Evolutionary conservation across 768 basidiomycete genomes (phyloP).

Genomic region (Russula virescens): DNA sequence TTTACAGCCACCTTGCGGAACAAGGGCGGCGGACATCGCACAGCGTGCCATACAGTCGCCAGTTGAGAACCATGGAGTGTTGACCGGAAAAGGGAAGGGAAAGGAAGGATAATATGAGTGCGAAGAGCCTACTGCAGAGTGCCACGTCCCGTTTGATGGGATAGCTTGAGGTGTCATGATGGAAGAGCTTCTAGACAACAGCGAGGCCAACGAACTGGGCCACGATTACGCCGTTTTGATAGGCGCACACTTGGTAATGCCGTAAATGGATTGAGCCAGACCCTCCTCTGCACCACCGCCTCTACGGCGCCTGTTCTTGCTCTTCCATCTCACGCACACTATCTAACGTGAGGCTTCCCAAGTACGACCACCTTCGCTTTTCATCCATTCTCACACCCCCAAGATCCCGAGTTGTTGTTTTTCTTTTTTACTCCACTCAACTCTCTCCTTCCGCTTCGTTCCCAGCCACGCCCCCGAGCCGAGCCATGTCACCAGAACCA

Average conservation of each 20-base stretch:
- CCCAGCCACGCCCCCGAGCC: neutral
- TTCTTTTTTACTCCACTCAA: neutral
- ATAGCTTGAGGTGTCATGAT: neutral
- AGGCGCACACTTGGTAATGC: neutral
- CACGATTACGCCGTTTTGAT: neutral
- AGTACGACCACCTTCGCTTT: too few species aligned
- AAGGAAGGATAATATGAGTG: too few species aligned
- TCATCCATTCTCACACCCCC: too few species aligned
- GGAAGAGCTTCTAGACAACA: neutral
- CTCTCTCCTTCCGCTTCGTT: neutral
- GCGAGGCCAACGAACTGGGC: neutral
- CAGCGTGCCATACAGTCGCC: neutral
- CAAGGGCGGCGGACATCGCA: neutral
- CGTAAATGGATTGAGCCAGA: neutral
- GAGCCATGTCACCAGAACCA: constrained; percentile 16
- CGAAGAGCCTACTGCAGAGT: neutral
- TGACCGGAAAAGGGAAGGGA: constrained; percentile 1
- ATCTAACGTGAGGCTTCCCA: too few species aligned
- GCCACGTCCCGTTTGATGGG: neutral
- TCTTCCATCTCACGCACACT: too few species aligned
- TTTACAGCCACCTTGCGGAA: neutral
- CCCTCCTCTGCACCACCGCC: too few species aligned
- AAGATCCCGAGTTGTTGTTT: too few species aligned
- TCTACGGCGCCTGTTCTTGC: too few species aligned
- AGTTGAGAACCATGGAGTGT: neutral